Evolutionary conservation across 768 basidiomycete species (phyloP), one percentile per base, ranked within the genome.

Genomic region (Lactarius vividus): DNA sequence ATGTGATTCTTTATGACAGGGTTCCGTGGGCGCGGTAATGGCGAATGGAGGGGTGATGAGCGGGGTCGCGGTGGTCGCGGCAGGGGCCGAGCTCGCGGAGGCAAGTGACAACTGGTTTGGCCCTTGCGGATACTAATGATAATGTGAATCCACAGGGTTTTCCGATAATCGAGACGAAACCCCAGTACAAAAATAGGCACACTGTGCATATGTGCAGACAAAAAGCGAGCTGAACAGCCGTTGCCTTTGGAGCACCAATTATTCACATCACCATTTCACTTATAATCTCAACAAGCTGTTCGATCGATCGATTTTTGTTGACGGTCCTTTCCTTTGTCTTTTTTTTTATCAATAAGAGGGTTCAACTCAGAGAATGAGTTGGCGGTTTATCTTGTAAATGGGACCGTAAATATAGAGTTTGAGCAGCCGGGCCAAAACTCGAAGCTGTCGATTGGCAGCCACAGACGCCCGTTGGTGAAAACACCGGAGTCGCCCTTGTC

Each of bases 51-150:
- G 40, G 71, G 72, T 28, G 72, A 73, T 26, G 66, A 71, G 35
- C 71, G 72, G 29, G 70, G 72, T 3, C 74, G 74, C 8, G 71
- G 76, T 57, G 70, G 76, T 16, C 66, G 71, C 8, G 74, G 73
- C 10, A 67, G 77, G 37, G 73, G 75, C 4, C 72, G 76, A 49
- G 75, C 75, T 10, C 73, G 76, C 44, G 75, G 75, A 72, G 64
- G 69, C 23, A 61, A 57, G 69, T 65, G 23, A 44, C 37, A 59
- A 23, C 37, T 52, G 42, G 35, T 53, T n/a, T 55, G 63, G 44
- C 33, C 59, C 9, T 18, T 40, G 60, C 40, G 58, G 35, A 67
- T 26, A 59, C 10, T 49, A 29, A 59, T 9, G n/a, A 9, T 42
- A 23, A n/a, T 28, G 40, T 20, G 49, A 18, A 26, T 54, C 61